Base-by-base conservation (phyloP, 2,329 filamentous ascomycete species). In the Ceratocystis eucalypticola region DNA sequence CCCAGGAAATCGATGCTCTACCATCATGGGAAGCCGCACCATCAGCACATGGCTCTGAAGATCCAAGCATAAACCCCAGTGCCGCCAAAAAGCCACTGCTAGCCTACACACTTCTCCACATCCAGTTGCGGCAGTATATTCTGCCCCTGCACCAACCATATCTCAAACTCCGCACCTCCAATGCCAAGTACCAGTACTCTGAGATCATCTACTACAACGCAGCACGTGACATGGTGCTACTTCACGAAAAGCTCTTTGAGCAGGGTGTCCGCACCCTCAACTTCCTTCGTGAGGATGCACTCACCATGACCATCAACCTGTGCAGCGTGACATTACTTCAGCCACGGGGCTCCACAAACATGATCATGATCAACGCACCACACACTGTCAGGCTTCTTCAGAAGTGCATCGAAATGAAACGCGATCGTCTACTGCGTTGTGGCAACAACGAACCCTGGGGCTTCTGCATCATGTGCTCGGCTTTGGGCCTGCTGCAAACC, bases 401-500 rank as follows among this genome's bases (percentile, higher is more conserved):
- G 71, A 84, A 82, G 71, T 85, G 83, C 68, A 78, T 85, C 46
- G 74, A 75, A 61, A 81, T 86, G 77, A 84, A 84, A 71, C 82
- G 85, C 70, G 82, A 85, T 70, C 79, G 82, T 0, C 78, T 85
- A 6, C 72, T 86, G 28, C 77, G 82, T n/a, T 84, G 82, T 69
- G 83, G 83, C 17, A 85, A 85, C 74, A 83, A 84, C 70, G 83
- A 86, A 71, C 83, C 83, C 0, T 85, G 83, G 83, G 82, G 82
- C 20, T 84, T 85, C 72, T 82, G 80, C 66, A 84, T 84, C 72
- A 83, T 85, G 80, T 85, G 82, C 69, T 81, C 82, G 2, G 82
- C 83, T 0, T 76, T 81, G 30, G 83, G 83, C 2, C 76, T 86
- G 8, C 75, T 85, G 28, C 82, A 85, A 72, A 80, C 82, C 0